Conservation (phyloP, 169 alveolate species). For the Neospora caninum region DNA sequence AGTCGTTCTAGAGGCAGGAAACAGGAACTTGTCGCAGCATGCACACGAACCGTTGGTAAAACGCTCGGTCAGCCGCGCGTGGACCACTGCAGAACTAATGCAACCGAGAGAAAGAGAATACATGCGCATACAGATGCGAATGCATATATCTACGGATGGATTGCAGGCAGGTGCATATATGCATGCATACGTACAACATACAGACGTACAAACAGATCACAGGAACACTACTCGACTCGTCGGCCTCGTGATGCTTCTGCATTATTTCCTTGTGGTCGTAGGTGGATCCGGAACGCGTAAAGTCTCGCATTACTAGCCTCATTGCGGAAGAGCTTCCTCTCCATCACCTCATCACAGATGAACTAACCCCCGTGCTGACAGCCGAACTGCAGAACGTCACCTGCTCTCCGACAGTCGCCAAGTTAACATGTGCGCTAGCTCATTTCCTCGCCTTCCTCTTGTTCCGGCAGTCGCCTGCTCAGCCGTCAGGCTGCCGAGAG, state of each 20-base stretch:
- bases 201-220: no score
- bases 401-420: conserved; percentile 9
- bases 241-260: neutral
- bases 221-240: no score
- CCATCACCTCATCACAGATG: neutral
- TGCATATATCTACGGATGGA: no score
- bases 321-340: conserved; percentile 37
- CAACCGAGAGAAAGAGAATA: no score
- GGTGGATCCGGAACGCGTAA: conserved; percentile 2
- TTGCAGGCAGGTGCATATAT: no score
- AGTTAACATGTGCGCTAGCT: conserved; percentile 10
- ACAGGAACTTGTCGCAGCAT: no score
- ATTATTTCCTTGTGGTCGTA: neutral
- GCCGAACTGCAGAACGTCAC: conserved; percentile 9
- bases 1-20: no score
- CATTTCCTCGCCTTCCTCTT: neutral
- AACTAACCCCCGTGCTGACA: neutral
- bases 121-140: no score
- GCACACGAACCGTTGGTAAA: no score
- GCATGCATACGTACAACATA: no score
- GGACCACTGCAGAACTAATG: no score
- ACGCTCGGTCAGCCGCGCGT: no score
- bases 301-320: neutral
- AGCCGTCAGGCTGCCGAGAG: neutral
- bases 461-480: neutral